phyloP scores from a whole-genome alignment of 495 filamentous ascomycete genomes.

The Penicillium daleae region DNA sequence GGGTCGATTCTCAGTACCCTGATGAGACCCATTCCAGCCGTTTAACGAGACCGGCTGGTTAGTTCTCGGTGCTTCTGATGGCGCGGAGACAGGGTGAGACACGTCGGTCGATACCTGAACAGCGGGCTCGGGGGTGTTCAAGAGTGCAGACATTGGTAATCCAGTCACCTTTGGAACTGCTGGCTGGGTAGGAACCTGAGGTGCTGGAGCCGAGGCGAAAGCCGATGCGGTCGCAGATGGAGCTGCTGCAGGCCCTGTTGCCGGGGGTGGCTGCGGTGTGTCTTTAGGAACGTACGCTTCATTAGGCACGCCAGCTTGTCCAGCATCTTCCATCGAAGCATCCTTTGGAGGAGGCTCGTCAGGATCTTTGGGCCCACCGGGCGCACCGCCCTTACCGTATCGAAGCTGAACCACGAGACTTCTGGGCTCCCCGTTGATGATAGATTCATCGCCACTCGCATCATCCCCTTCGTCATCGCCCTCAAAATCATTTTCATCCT shows the following conservation, averaged over 20 bases:
- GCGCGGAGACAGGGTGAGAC: not conserved
- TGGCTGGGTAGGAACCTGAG: not conserved
- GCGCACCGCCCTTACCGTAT: constrained; percentile 43
- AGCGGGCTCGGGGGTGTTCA: not conserved
- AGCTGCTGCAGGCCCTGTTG: constrained; percentile 10
- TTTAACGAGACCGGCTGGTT: constrained; percentile 15
- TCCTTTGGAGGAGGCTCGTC: constrained; percentile 30
- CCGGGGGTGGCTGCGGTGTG: not conserved
- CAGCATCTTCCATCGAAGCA: constrained; percentile 18
- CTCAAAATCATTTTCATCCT: constrained; percentile 68
- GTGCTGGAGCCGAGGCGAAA: not conserved
- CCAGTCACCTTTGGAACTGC: not conserved
- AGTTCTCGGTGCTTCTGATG: constrained; percentile 7
- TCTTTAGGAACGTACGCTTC: not conserved
- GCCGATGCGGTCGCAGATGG: not conserved
- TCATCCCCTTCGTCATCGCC: constrained; percentile 69
- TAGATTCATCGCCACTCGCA: constrained; percentile 59
- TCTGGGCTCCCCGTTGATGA: constrained; percentile 56
- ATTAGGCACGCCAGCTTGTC: constrained; percentile 7
- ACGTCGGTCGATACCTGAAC: not conserved
- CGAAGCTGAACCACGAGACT: constrained; percentile 71
- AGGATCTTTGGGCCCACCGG: constrained; percentile 22
- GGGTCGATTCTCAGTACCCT: constrained; percentile 4
- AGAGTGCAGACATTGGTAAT: not conserved
- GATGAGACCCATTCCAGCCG: constrained; percentile 10